Percentiles rank a stretch among this genome's conserved stretches.
These are phyloP conservation scores for Thelonectria discophora DNA, from an alignment of 2,329 filamentous ascomycete genomes.

Conservation along the genomic window DNA sequence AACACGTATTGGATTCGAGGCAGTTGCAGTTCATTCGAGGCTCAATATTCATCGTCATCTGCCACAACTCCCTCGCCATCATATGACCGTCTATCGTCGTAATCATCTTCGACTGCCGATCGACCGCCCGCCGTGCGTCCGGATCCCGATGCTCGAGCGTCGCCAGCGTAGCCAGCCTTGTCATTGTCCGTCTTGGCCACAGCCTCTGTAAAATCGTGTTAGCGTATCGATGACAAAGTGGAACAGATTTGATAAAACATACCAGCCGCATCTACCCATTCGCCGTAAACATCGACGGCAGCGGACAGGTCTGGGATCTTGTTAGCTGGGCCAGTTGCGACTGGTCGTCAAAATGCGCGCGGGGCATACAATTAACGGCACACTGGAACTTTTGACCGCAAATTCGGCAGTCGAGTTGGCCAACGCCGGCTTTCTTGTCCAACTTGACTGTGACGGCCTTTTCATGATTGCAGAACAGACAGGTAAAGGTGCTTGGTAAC, in stretches of 20 bases:
- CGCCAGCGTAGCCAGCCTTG: constrained; percentile 42
- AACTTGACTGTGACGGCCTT: constrained; percentile 90
- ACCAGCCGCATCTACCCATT: constrained; percentile 93
- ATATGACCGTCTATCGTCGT: constrained; percentile 62
- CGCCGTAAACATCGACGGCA: constrained; percentile 93
- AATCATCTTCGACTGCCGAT: constrained; percentile 52
- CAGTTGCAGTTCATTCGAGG: constrained; percentile 32
- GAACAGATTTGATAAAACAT: constrained; percentile 34
- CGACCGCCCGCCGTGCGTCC: constrained; percentile 38
- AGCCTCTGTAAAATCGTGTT: constrained; percentile 51
- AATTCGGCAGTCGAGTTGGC: constrained; percentile 86
- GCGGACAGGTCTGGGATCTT: constrained; percentile 77
- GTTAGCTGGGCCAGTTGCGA: constrained; percentile 33
- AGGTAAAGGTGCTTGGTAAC: constrained; percentile 87
- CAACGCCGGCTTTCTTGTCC: constrained; percentile 90
- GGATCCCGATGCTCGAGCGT: constrained; percentile 37
- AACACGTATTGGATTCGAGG: constrained; percentile 35
- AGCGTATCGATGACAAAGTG: constrained; percentile 21
- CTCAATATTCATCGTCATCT: constrained; percentile 66
- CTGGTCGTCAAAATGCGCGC: background rate
- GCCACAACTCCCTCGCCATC: constrained; percentile 62
- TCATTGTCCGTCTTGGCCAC: constrained; percentile 59
- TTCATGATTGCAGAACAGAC: constrained; percentile 98
- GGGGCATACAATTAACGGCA: constrained; percentile 81
- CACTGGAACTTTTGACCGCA: constrained; percentile 96